These are phyloP conservation scores for Cyberlindnera saturnus DNA, from an alignment of 805 yeast species.

Conservation along the genomic window DNA sequence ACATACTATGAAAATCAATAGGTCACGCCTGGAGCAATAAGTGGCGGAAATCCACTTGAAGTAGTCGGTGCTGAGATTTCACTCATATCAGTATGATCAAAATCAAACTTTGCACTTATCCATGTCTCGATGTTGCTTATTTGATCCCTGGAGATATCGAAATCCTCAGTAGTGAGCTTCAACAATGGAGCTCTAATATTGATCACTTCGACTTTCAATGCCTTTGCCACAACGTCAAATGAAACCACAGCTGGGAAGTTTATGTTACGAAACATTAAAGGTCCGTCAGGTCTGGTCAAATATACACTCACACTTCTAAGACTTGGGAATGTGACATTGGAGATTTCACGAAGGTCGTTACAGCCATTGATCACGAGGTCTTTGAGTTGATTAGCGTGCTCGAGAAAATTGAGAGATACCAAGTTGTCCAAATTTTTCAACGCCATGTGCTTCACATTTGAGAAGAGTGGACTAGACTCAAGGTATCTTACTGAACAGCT, in stretches of 20 bases:
- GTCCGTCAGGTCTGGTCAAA: neutral
- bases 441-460: neutral
- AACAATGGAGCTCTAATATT: neutral
- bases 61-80: no score
- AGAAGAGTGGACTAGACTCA: neutral
- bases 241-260: neutral
- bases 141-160: neutral
- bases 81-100: neutral
- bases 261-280: neutral
- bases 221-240: neutral
- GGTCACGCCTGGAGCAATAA: no score
- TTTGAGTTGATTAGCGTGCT: neutral
- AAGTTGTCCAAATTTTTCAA: neutral
- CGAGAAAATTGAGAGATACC: neutral
- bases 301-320: neutral
- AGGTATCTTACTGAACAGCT: neutral
- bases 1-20: no score
- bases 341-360: neutral
- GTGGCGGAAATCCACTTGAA: no score
- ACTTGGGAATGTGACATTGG: neutral
- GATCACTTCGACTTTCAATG: neutral
- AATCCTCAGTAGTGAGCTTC: neutral
- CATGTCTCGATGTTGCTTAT: neutral
- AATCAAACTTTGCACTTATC: neutral
- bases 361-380: neutral